Conservation (phyloP, 805 yeast species). For the baker's yeast (Saccharomyces cerevisiae) region DNA sequence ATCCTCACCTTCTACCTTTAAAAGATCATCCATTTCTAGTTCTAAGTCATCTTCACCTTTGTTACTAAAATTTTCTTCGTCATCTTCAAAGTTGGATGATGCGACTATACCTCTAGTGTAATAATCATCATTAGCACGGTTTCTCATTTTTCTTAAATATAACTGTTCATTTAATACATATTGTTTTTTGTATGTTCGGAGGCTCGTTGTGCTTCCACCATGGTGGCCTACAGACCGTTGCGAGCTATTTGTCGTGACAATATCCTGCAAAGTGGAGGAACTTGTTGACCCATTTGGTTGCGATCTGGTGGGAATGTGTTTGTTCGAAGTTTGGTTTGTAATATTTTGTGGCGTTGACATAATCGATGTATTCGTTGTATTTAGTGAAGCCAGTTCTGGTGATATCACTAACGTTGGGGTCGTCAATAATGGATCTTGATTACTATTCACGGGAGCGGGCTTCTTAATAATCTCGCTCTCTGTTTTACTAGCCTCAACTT, state of each 20-base stretch:
- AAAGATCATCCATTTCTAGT: conserved; percentile 10
- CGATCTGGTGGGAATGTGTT: conserved; percentile 2
- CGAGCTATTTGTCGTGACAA: neutral
- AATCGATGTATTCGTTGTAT: conserved; percentile 17
- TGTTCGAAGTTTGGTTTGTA: conserved; percentile 5
- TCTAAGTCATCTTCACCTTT: conserved; percentile 12
- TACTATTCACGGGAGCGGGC: neutral
- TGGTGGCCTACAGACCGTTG: neutral
- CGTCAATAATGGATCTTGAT: neutral
- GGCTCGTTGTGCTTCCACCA: conserved; percentile 3
- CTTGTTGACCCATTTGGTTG: neutral
- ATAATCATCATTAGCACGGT: conserved; percentile 56
- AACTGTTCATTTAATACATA: conserved; percentile 49
- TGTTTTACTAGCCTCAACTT: neutral
- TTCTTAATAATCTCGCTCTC: neutral
- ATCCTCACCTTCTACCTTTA: conserved; percentile 12
- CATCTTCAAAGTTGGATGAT: conserved; percentile 21
- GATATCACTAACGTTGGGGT: conserved; percentile 22
- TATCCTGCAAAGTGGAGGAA: neutral
- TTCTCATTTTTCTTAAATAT: conserved; percentile 52
- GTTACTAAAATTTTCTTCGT: neutral
- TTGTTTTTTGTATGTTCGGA: conserved; percentile 16
- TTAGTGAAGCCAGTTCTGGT: conserved; percentile 21
- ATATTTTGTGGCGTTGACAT: conserved; percentile 9
- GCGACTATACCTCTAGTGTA: conserved; percentile 54